Evolutionary conservation across 179 eudicot species (phyloP).

Genomic region (Carnegiea gigantea): DNA sequence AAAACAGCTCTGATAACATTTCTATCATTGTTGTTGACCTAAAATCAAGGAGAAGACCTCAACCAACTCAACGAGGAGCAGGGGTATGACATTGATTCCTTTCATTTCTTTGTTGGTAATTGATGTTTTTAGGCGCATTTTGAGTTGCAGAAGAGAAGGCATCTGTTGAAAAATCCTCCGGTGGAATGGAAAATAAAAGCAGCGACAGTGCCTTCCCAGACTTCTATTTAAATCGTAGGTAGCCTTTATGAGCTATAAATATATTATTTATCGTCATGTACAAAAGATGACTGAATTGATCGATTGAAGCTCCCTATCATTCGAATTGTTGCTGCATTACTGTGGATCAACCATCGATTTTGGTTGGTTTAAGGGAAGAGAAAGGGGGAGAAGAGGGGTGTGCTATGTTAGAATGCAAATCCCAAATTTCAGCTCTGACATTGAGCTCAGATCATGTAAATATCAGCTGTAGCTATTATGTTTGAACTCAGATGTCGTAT

Average conservation of each 20-base stretch:
- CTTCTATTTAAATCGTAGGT: constrained; percentile 15
- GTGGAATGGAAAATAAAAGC: constrained; percentile 5
- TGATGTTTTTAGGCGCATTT: background rate
- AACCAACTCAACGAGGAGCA: constrained; percentile 25
- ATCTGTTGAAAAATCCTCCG: background rate
- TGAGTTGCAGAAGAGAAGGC: constrained; percentile 8
- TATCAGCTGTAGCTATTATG: constrained; percentile 5
- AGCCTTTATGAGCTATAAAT: constrained; percentile 19
- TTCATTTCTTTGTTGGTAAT: constrained; percentile 18
- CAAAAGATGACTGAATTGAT: constrained; percentile 31
- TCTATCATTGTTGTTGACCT: constrained; percentile 67
- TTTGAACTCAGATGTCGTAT: background rate
- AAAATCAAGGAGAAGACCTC: constrained; percentile 50
- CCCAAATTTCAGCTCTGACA: constrained; percentile 12
- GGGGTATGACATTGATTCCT: constrained; percentile 19
- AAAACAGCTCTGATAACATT: constrained; percentile 66
- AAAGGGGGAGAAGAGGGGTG: no score
- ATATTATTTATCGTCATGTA: constrained; percentile 30
- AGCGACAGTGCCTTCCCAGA: constrained; percentile 19
- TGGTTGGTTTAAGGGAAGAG: constrained; percentile 22
- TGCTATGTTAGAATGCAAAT: constrained; percentile 9
- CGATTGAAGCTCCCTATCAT: constrained; percentile 22
- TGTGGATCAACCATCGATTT: constrained; percentile 28
- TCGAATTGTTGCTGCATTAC: constrained; percentile 27
- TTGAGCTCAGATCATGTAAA: constrained; percentile 16